Evolutionary conservation across 176 grass and related monocot genomes (phyloP), one percentile per base, ranked within the genome.

Genomic region (Musa schizocarpa): DNA sequence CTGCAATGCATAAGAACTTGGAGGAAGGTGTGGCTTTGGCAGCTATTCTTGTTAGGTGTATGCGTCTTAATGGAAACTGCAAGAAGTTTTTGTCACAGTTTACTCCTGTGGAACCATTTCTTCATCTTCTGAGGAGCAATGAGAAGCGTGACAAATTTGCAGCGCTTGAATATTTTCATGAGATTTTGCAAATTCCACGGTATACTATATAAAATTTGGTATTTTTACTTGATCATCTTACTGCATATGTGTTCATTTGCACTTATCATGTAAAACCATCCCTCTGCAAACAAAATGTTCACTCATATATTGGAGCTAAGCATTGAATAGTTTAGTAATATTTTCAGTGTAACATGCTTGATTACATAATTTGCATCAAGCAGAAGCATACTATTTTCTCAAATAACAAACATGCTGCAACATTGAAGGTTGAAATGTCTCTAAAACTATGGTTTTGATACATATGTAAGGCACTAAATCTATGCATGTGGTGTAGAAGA

Each of bases 121-220:
- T 98, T 82, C 84, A 89, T 61, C 84, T 98, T 69, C 88, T 98
- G 49, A 91, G 86, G 83, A 90, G 90, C 69, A 93, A 88, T 81
- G 86, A 94, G 67, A 81, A 63, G 21, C 81, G 34, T 63, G 82
- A 84, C 26, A 94, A 93, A 74, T 79, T 75, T 22, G 88, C 88
- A 11, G 88, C 95, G 4, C 90, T 98, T 64, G 90, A 98, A 85
- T 98, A 98, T 78, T 98, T 98, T 75, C 88, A 98, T 84, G 90
- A 98, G 80, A 93, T 98, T 80, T 86, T 98, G 81, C 90, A 77
- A 71, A 92, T 91, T 49, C 90, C 95, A 67, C 68, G 95, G 95
- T 94, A 91, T 51, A 14, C 51, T 83, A 24, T n/a, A 83, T 48
- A 78, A 24, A 24, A 24, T 21, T 70, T 64, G 77, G 25, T 76